Percentiles rank a stretch among this genome's conserved stretches.
These are phyloP conservation scores for Melianthus villosus DNA, from an alignment of 441 rosid genomes.

Conservation along the genomic window DNA sequence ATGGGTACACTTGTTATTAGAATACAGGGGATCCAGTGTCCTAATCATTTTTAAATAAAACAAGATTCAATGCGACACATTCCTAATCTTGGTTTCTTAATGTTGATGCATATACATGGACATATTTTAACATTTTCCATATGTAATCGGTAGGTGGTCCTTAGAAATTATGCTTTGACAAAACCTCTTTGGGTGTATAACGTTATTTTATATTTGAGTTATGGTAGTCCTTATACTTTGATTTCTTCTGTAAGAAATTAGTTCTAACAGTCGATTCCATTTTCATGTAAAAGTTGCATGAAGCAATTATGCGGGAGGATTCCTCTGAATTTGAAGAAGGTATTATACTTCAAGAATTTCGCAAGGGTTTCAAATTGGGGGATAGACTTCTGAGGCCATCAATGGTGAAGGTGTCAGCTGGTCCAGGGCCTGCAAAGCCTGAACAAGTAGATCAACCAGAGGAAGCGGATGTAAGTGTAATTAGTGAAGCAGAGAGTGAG, in stretches of 20 bases:
- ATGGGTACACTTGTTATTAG: no score
- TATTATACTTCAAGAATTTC: constrained; percentile 52
- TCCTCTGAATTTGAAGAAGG: constrained; percentile 68
- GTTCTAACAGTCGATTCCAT: constrained; percentile 7
- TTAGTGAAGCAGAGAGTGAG: constrained; percentile 12
- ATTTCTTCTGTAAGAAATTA: not conserved
- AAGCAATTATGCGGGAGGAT: constrained; percentile 86
- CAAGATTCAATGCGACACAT: not conserved
- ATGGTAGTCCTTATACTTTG: no score
- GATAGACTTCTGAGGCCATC: constrained; percentile 83
- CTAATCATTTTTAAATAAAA: not conserved
- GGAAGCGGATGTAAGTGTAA: constrained; percentile 17
- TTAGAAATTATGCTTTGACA: no score
- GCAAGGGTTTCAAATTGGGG: constrained; percentile 70
- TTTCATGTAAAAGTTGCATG: constrained; percentile 45
- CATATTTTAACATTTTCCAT: no score
- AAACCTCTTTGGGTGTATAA: no score
- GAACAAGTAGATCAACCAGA: constrained; percentile 19
- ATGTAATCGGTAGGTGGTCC: no score
- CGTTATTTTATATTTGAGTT: no score
- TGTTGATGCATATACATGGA: no score
- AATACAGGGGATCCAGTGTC: no score
- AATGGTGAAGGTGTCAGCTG: constrained; percentile 96
- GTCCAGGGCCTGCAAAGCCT: constrained; percentile 67
- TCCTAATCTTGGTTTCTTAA: not conserved